Percentiles rank a stretch among this genome's conserved stretches.
Conservation (phyloP, 345 rosid genomes). For the Laguncularia racemosa region DNA sequence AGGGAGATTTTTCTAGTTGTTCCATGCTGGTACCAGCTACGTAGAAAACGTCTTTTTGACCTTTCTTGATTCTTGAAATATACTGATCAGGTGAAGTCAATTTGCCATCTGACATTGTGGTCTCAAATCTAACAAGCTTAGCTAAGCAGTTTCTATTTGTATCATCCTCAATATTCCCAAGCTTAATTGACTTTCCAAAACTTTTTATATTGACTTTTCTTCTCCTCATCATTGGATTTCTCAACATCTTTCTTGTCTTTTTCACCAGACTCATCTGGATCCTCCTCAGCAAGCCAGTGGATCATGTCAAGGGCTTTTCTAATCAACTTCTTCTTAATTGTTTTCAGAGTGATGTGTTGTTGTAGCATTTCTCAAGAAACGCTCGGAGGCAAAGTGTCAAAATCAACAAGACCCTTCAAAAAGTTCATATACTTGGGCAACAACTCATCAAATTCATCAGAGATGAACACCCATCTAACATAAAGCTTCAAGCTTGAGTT, state of each 20-base stretch:
- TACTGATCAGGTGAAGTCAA: slow-evolving; percentile 92
- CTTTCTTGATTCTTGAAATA: slow-evolving; percentile 84
- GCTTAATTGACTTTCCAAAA: slow-evolving; percentile 98
- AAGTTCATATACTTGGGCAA: slow-evolving; percentile 90
- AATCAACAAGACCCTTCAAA: slow-evolving; percentile 97
- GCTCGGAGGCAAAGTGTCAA: slow-evolving; percentile 84
- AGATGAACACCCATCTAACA: slow-evolving; percentile 93
- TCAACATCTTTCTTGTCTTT: slow-evolving; percentile 79
- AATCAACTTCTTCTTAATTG: slow-evolving; percentile 95
- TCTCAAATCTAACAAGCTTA: slow-evolving; percentile 87
- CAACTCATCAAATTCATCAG: slow-evolving; percentile 96
- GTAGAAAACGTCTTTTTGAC: slow-evolving; percentile 87
- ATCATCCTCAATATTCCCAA: slow-evolving; percentile 92
- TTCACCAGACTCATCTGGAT: slow-evolving; percentile 70
- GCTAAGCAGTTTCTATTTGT: slow-evolving; percentile 91
- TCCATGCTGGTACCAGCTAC: slow-evolving; percentile 93
- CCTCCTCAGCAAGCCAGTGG: slow-evolving; percentile 81
- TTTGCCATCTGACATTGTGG: slow-evolving; percentile 84
- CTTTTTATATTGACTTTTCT: slow-evolving; percentile 80
- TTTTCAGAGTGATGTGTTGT: slow-evolving; percentile 89
- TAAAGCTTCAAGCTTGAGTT: slow-evolving; percentile 89
- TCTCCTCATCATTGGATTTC: slow-evolving; percentile 52
- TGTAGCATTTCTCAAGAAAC: slow-evolving; percentile 99
- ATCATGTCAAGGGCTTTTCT: slow-evolving; percentile 96
- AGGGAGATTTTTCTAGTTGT: slow-evolving; percentile 90